Evolutionary conservation across 768 basidiomycete species (phyloP).

Genomic region (Leccinellum rugosiceps): DNA sequence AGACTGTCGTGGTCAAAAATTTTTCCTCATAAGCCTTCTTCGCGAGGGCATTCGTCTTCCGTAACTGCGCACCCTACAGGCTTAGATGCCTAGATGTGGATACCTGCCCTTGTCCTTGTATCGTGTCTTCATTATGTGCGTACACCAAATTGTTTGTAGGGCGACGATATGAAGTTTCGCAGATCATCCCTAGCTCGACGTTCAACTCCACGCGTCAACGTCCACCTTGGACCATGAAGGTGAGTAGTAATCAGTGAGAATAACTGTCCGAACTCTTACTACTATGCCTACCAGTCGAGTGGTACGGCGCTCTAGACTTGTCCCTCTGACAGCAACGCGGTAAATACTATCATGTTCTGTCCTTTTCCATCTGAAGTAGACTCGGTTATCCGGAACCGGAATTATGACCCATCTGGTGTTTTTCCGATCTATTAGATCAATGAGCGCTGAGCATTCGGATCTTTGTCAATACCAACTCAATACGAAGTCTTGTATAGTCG

Average conservation of each 20-base stretch:
- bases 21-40: constrained; percentile 1
- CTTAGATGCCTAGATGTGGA: no score
- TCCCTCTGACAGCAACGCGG: constrained; percentile 30
- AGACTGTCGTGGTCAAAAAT: constrained; percentile 23
- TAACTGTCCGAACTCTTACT: constrained; percentile 46
- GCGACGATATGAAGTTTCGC: not conserved
- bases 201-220: not conserved
- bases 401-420: not conserved
- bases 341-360: constrained; percentile 48
- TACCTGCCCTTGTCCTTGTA: not conserved
- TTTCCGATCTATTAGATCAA: not conserved
- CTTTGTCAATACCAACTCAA: not conserved
- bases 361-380: constrained; percentile 22
- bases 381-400: not conserved
- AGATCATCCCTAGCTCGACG: not conserved
- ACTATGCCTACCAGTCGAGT: constrained; percentile 48
- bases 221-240: not conserved
- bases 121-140: not conserved
- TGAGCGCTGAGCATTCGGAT: not conserved
- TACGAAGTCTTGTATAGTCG: not conserved
- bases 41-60: constrained; percentile 5
- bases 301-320: constrained; percentile 47
- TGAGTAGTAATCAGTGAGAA: constrained; percentile 12
- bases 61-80: no score
- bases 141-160: not conserved